Evolutionary conservation across 805 yeast genomes (phyloP), one percentile per base, ranked within the genome.

Genomic region (Wickerhamomyces rabaulensis): DNA sequence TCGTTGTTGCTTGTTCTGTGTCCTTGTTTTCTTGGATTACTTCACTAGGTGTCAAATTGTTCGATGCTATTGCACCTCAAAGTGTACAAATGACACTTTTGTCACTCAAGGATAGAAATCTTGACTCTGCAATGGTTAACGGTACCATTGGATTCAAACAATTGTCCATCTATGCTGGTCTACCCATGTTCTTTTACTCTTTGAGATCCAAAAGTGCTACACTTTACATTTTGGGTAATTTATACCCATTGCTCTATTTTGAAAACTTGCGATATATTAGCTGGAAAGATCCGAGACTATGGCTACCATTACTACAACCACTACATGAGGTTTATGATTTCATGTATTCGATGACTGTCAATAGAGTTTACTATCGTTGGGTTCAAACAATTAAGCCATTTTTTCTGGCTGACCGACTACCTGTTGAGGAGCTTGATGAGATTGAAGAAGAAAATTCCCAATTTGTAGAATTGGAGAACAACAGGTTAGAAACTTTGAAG

Each of bases 351-450:
- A 15, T 60, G 20, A 56, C 65, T 0, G 41, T 62, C 25, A 70
- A 71, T 50, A 56, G 69, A 37, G 10, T 61, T 3, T 70, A 70
- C 51, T 70, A 67, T 47, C 56, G 57, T 16, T 64, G 67, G 67
- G 58, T 63, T 31, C 55, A 55, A 37, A 49, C 52, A 15, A 57
- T 61, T 1, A 69, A 64, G 43, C 70, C 71, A 1, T 62, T 62
- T 45, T 67, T 67, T 42, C 52, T 55, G 33, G 53, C 69, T 17
- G 69, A 64, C 47, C 52, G 63, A 26, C 39, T 68, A 9, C 57
- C 69, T 1, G 20, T 54, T 19, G 61, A 54, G 12, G 70, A 66
- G 43, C 40, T 64, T 13, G 62, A 60, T n/a, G 51, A 54, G 20
- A 62, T 67, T 10, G 71, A 68, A 42, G 43, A 45, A 9, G 71